phyloP scores from a whole-genome alignment of 2,329 filamentous ascomycete species.

The Verticillium nonalfalfae region DNA sequence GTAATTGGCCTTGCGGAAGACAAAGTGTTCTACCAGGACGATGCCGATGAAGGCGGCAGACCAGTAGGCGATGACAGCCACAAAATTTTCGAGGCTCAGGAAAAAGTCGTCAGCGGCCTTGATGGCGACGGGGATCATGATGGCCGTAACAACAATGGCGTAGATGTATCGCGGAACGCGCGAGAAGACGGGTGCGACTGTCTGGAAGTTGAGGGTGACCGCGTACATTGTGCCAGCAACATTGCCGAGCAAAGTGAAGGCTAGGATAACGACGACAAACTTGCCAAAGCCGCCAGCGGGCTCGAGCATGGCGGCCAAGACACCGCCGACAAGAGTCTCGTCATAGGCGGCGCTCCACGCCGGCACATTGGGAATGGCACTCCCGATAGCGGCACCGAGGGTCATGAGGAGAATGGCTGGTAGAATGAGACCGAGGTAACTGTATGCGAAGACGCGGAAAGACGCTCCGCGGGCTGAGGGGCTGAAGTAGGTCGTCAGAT shows the following conservation, averaged over 20 bases:
- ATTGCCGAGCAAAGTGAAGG: conserved; percentile 53
- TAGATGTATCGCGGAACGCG: conserved; percentile 52
- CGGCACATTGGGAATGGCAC: conserved; percentile 47
- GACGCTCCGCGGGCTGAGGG: conserved; percentile 41
- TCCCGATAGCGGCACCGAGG: conserved; percentile 58
- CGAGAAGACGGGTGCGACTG: conserved; percentile 49
- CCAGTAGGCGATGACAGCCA: conserved; percentile 54
- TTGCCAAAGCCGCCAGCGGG: conserved; percentile 55
- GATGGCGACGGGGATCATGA: conserved; percentile 54
- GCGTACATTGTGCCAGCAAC: conserved; percentile 54
- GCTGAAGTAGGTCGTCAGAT: conserved; percentile 55
- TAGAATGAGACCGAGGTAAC: conserved; percentile 46
- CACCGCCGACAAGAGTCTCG: conserved; percentile 47
- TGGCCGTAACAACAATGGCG: conserved; percentile 47
- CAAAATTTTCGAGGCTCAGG: conserved; percentile 48
- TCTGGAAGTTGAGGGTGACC: conserved; percentile 59
- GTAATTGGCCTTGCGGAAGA: conserved; percentile 39
- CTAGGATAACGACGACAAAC: conserved; percentile 53
- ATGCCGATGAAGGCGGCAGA: conserved; percentile 48
- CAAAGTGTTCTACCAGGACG: conserved; percentile 38
- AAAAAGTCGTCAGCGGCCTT: conserved; percentile 51
- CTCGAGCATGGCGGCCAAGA: conserved; percentile 52
- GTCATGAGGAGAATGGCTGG: conserved; percentile 55
- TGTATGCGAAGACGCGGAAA: conserved; percentile 47
- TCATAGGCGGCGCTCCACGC: conserved; percentile 49